Conservation (phyloP, 2,329 filamentous ascomycete genomes). For the Fusarium napiforme region DNA sequence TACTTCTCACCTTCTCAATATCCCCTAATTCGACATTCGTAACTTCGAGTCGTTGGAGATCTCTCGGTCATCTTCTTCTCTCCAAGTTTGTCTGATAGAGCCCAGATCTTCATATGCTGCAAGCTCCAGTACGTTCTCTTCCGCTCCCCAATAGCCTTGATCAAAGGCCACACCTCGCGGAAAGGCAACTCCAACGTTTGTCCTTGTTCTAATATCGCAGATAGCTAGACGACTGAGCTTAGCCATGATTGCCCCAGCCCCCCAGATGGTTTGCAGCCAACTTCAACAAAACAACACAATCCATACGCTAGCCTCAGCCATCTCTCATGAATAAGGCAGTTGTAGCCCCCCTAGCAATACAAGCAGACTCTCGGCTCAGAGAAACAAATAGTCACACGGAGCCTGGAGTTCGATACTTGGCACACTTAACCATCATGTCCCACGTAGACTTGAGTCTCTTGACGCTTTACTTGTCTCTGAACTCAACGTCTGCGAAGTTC, state of each 20-base stretch:
- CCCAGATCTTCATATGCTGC: not conserved
- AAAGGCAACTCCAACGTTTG: not conserved
- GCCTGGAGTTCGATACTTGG: not conserved
- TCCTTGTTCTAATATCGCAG: not conserved
- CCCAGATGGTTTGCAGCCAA: no score
- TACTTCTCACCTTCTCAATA: rapidly evolving
- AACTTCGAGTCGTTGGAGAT: not conserved
- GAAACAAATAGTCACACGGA: not conserved
- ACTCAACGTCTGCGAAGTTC: no score
- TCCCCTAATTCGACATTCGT: not conserved
- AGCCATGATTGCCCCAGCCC: not conserved
- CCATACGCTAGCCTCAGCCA: not conserved
- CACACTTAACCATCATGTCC: not conserved
- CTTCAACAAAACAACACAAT: not conserved
- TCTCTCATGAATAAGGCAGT: not conserved
- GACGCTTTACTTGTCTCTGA: no score
- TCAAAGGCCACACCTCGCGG: no score
- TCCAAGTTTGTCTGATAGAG: not conserved
- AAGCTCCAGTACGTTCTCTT: not conserved
- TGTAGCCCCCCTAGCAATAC: not conserved
- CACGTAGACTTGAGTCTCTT: not conserved
- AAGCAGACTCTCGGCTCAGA: not conserved
- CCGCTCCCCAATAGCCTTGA: not conserved
- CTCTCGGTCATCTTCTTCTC: not conserved
- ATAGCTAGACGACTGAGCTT: not conserved